Percentiles rank a stretch among this genome's conserved stretches.
These are phyloP conservation scores for Liriodendron chinense DNA, from an alignment of 164 flowering plant species.

Conservation along the genomic window DNA sequence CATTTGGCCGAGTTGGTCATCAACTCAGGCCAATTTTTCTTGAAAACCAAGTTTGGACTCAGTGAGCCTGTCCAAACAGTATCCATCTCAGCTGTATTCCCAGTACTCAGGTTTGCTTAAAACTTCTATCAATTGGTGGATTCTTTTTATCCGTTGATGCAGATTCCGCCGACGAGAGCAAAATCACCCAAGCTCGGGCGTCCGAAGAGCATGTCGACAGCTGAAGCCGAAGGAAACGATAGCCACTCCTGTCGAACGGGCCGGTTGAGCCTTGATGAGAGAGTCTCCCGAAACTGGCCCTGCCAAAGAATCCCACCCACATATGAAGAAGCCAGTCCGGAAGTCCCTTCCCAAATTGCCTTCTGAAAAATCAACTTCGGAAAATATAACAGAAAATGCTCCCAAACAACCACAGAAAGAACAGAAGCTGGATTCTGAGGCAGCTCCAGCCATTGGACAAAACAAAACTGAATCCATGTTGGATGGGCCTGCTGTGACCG, in stretches of 20 bases:
- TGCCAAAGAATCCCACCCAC: conserved; percentile 35
- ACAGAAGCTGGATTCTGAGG: conserved; percentile 17
- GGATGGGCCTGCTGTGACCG: conserved; percentile 12
- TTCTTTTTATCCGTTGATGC: conserved; percentile 14
- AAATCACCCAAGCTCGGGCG: conserved; percentile 94
- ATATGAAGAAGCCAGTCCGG: conserved; percentile 57
- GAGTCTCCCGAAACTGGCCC: conserved; percentile 29
- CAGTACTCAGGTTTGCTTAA: background rate
- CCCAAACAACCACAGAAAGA: conserved; percentile 9
- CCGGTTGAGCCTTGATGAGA: conserved; percentile 70
- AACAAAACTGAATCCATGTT: conserved; percentile 13
- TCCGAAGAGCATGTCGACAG: conserved; percentile 42
- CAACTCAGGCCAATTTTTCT: background rate
- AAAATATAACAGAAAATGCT: conserved; percentile 28
- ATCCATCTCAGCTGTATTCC: background rate
- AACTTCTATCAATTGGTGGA: background rate
- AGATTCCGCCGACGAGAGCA: conserved; percentile 91
- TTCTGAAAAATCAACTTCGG: conserved; percentile 51
- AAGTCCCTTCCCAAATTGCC: conserved; percentile 90
- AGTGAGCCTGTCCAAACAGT: background rate
- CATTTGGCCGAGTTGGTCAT: background rate
- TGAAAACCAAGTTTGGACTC: background rate
- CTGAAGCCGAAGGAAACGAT: conserved; percentile 42
- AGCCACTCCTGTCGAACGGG: conserved; percentile 19
- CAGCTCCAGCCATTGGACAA: conserved; percentile 18